Evolutionary conservation across 306 rosid species (phyloP), one percentile per base, ranked within the genome.

Genomic region (Mimosa pudica): DNA sequence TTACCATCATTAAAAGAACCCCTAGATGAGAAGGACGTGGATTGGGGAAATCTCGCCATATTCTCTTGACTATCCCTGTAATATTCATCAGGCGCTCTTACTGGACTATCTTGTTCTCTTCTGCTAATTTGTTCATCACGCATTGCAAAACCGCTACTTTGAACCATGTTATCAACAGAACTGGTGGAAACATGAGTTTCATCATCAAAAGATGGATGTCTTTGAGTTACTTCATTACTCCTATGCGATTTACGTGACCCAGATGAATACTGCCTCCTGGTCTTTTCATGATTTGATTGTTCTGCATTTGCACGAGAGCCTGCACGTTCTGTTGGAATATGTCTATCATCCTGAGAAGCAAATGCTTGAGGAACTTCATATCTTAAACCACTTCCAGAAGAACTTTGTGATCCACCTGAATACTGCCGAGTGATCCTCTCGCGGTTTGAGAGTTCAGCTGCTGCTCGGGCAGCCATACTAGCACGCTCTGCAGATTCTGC

Each of bases 401-500:
- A 73, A 64, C 77, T 69, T 42, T 24, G 89, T 16, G 87, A 84
- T 77, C 82, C 93, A 66, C 83, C 79, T 74, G 98, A 87, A 75
- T 86, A 47, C 62, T 88, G 88, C 81, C 75, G 57, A 11, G 54
- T 66, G 24, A 87, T 75, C 61, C 83, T 84, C 71, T 77, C 92
- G 74, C 84, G 87, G 77, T 87, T 93, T 78, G 98, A 90, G 74
- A 93, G 91, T 80, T 91, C 97, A n/a, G 96, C 99, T 82, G 99
- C 99, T 84, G 99, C 99, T 84, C 97, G 88, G 68, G 99, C 99
- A 83, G 99, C 99, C 88, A 89, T 75, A 82, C 94, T 88, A 57
- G 99, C 99, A 54, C 18, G 90, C 79, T 95, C 98, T 5, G 99
- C 99, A 76, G 99, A 91, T 85, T 93, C 98, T 71, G 99, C 98